Percentiles rank a stretch among this genome's conserved stretches.
Evolutionary conservation across 2,329 filamentous ascomycete species (phyloP).

Genomic region (Exophiala calicioides): DNA sequence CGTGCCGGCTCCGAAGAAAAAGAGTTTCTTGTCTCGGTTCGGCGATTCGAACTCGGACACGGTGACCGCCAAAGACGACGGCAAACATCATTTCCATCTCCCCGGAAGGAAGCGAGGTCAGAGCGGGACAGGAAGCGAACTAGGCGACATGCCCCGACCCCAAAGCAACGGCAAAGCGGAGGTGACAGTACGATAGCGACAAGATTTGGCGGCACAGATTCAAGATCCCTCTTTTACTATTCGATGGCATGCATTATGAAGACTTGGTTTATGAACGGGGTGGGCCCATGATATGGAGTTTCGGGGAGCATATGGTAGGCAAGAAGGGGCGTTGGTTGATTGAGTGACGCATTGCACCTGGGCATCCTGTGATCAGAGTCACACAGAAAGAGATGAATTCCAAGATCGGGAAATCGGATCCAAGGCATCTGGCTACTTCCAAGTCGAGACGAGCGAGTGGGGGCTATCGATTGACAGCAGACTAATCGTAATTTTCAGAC

Average conservation of each 20-base stretch:
- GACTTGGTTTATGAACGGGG: constrained; percentile 8
- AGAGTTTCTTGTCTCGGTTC: constrained; percentile 78
- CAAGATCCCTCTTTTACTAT: constrained; percentile 17
- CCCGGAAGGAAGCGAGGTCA: constrained; percentile 71
- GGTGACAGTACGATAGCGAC: constrained; percentile 26
- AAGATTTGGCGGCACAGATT: background rate
- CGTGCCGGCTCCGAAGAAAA: constrained; percentile 68
- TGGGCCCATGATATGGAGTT: constrained; percentile 6
- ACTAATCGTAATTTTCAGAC: constrained; percentile 17
- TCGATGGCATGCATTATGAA: constrained; percentile 26
- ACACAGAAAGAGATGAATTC: background rate
- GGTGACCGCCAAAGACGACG: constrained; percentile 38
- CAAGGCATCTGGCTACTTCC: background rate
- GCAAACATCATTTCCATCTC: constrained; percentile 59
- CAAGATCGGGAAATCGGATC: background rate
- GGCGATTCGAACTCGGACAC: constrained; percentile 57
- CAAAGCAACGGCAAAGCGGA: constrained; percentile 32
- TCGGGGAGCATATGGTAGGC: background rate
- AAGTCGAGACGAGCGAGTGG: background rate
- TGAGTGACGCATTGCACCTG: constrained; percentile 2
- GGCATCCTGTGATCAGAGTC: background rate
- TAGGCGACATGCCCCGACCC: constrained; percentile 62
- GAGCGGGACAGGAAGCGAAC: constrained; percentile 69
- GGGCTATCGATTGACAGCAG: constrained; percentile 6
- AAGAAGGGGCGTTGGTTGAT: constrained; percentile 3